These are phyloP conservation scores for Pinus tabuliformis DNA, from an alignment of 75 land plant genomes.

Conservation along the genomic window DNA sequence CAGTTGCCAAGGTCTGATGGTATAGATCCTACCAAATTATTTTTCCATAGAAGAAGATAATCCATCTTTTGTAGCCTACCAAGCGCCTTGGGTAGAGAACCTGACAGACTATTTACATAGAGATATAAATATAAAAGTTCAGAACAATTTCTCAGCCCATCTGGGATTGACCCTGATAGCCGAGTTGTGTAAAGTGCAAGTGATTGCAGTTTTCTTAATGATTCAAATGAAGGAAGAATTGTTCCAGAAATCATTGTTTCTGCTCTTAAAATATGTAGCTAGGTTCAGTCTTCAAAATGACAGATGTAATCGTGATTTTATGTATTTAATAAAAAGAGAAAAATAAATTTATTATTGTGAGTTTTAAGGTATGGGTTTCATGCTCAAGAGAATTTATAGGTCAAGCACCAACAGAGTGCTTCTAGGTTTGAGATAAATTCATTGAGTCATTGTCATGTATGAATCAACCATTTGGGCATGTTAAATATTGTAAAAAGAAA, in stretches of 20 bases:
- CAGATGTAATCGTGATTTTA: no score
- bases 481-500: no score
- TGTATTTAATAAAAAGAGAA: no score
- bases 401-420: no score
- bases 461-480: no score
- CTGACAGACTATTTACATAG: slow-evolving; percentile 44
- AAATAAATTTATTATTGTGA: no score
- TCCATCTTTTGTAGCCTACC: slow-evolving; percentile 45
- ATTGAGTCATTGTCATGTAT: no score
- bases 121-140: slow-evolving; percentile 55
- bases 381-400: no score
- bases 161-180: slow-evolving; percentile 59
- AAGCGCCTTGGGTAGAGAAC: slow-evolving; percentile 44
- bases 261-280: not conserved
- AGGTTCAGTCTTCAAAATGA: no score
- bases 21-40: slow-evolving; percentile 61
- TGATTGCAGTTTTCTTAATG: slow-evolving; percentile 25
- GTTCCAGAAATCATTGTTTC: slow-evolving; percentile 46
- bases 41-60: slow-evolving; percentile 68
- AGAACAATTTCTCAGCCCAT: slow-evolving; percentile 67
- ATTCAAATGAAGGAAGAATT: slow-evolving; percentile 42
- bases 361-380: no score
- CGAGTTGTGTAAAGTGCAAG: slow-evolving; percentile 34
- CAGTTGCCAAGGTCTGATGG: slow-evolving; percentile 14
- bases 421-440: no score